A percentile compares a stretch with the other conserved stretches of the same genome.
phyloP scores from a whole-genome alignment of 2,329 filamentous ascomycete genomes.

The Fusarium torulosum region DNA sequence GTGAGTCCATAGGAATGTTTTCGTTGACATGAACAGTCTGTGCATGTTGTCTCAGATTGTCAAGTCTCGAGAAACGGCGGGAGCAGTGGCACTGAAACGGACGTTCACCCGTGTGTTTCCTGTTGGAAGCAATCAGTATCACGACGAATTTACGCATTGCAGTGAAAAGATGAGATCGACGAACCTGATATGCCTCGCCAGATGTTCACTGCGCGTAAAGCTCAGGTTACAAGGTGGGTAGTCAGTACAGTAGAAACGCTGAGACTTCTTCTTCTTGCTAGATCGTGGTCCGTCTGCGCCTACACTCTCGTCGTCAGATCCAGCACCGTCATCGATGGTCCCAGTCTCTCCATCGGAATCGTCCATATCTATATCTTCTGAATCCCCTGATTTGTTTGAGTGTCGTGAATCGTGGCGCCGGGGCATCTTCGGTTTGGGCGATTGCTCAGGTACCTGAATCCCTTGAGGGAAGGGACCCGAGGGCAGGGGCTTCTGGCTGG shows the following conservation, averaged over 20 bases:
- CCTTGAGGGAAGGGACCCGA: conserved; percentile 65
- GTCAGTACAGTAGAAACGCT: conserved; percentile 95
- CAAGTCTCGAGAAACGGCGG: conserved; percentile 89
- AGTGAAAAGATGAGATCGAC: conserved; percentile 2
- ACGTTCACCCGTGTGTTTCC: conserved; percentile 97
- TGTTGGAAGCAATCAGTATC: conserved; percentile 53
- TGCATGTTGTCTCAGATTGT: conserved; percentile 96
- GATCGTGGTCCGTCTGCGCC: conserved; percentile 75
- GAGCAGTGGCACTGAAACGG: conserved; percentile 97
- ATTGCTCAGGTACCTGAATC: conserved; percentile 59
- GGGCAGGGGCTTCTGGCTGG: conserved; percentile 67
- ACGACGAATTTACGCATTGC: background rate
- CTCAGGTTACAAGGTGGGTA: conserved; percentile 94
- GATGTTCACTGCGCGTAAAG: conserved; percentile 95
- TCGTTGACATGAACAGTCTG: conserved; percentile 98
- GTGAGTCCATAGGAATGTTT: conserved; percentile 92
- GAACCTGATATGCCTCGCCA: conserved; percentile 93
- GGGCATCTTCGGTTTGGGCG: conserved; percentile 57
- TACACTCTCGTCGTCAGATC: conserved; percentile 75
- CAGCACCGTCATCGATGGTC: conserved; percentile 62
- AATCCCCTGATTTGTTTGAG: conserved; percentile 70
- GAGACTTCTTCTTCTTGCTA: conserved; percentile 94
- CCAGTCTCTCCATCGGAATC: conserved; percentile 75
- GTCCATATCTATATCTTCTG: conserved; percentile 81
- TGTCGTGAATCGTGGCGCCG: conserved; percentile 67